Percentiles rank a stretch among this genome's conserved stretches.
Conservation (phyloP, 129 eudicot species). For the Saussurea involucrata region DNA sequence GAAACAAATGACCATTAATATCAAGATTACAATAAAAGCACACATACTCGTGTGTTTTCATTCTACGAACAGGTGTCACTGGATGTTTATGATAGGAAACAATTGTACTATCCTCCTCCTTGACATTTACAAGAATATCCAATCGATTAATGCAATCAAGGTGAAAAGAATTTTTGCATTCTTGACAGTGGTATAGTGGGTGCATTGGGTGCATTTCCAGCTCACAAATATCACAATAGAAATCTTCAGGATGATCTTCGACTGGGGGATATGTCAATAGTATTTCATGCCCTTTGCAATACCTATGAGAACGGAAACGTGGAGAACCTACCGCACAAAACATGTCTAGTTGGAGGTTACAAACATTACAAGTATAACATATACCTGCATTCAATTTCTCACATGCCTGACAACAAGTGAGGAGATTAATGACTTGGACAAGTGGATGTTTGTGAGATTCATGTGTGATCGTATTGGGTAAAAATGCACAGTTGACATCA, state of each 20-base stretch:
- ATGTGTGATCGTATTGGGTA: constrained; percentile 16
- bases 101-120: neutral
- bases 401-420: neutral
- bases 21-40: neutral
- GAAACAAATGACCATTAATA: neutral
- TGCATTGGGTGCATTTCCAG: neutral
- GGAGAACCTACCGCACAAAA: neutral
- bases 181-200: neutral
- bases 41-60: neutral
- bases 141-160: neutral
- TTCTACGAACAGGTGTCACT: constrained; percentile 1
- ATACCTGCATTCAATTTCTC: neutral
- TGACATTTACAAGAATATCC: neutral
- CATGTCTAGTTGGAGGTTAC: neutral
- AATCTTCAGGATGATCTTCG: neutral
- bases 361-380: neutral
- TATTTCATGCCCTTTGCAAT: constrained; percentile 14
- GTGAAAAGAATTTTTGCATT: constrained; percentile 19
- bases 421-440: neutral
- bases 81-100: neutral
- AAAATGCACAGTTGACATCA: neutral
- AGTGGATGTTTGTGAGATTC: constrained; percentile 7
- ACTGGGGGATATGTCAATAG: neutral
- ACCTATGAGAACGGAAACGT: neutral
- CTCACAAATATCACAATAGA: constrained; percentile 17